Base-by-base conservation (phyloP, 257 asterid species). In the Avicennia marina region DNA sequence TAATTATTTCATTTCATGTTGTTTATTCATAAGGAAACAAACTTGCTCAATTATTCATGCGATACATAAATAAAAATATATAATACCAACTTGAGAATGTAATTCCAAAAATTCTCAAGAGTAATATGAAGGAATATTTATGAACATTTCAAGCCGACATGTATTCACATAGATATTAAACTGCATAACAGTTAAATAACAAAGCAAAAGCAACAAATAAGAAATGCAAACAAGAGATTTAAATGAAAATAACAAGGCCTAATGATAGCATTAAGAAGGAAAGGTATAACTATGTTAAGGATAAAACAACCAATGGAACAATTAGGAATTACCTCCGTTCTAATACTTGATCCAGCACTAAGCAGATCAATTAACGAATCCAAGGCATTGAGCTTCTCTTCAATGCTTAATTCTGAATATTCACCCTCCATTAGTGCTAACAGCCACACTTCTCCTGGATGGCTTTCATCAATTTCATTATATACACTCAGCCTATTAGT, bases 361-460 rank as follows among this genome's bases (percentile, higher is more conserved):
- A 89, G 78, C 63, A 93, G 89, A 81, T 84, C 97, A 72, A 86
- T 72, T 74, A 93, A 75, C 3, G 91, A 83, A 10, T 60, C 57
- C 62, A 93, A 72, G 33, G 86, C 82, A 64, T 61, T 76, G 75
- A 93, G 84, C 79, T 86, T 93, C 86, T 89, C 97, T 57, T 83
- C 94, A 57, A 82, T 74, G 76, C 85, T 80, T 66, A 93, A 80
- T 77, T 84, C 95, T 65, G 97, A 80, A 84, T 93, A 89, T 75
- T 86, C 99, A 61, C 99, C 84, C 76, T 93, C 99, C 95, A 84
- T 81, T 47, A 93, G 80, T 64, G 96, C 97, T 61, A 86, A 69
- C 72, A 84, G 59, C 99, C 99, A 93, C 46, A 67, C 82, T 78
- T 93, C 97, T 70, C 95, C 98, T 31, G 95, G 77, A 74, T 86